phyloP scores from a whole-genome alignment of 192 early-diverging fungal genomes.

The Mortierella claussenii region DNA sequence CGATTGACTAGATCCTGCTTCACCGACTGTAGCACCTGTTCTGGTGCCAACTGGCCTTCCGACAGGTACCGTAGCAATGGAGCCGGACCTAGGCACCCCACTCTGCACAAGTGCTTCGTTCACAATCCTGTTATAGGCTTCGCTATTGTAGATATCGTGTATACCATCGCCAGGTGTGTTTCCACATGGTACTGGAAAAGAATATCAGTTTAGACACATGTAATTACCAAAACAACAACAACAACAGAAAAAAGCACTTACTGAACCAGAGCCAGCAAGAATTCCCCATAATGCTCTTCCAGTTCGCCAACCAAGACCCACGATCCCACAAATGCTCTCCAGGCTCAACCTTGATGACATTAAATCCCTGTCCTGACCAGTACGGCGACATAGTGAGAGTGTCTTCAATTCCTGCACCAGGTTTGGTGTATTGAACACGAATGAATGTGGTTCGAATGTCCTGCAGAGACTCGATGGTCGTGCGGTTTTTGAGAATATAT shows the following conservation, averaged over 20 bases:
- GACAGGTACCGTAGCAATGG: background rate
- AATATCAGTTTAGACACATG: too few species aligned
- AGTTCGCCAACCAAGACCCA: conserved; percentile 54
- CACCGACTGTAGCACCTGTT: background rate
- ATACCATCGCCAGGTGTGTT: conserved; percentile 45
- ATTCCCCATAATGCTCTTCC: conserved; percentile 61
- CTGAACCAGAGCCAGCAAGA: conserved; percentile 62
- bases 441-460: conserved; percentile 26
- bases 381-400: conserved; percentile 21
- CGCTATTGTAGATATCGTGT: conserved; percentile 35
- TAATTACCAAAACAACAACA: background rate
- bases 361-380: conserved; percentile 25
- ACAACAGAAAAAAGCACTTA: conserved; percentile 30
- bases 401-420: conserved; percentile 6
- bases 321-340: conserved; percentile 59
- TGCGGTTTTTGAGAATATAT: conserved; percentile 61
- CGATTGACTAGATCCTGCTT: conserved; percentile 21
- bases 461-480: conserved; percentile 63
- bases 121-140: conserved; percentile 10
- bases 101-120: conserved; percentile 10
- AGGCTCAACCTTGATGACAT: conserved; percentile 31
- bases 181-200: conserved; percentile 22
- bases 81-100: background rate
- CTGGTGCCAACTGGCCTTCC: too few species aligned
- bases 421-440: conserved; percentile 38